Evolutionary conservation across 2,329 filamentous ascomycete genomes (phyloP).

Genomic region (Neoarthrinium moseri): DNA sequence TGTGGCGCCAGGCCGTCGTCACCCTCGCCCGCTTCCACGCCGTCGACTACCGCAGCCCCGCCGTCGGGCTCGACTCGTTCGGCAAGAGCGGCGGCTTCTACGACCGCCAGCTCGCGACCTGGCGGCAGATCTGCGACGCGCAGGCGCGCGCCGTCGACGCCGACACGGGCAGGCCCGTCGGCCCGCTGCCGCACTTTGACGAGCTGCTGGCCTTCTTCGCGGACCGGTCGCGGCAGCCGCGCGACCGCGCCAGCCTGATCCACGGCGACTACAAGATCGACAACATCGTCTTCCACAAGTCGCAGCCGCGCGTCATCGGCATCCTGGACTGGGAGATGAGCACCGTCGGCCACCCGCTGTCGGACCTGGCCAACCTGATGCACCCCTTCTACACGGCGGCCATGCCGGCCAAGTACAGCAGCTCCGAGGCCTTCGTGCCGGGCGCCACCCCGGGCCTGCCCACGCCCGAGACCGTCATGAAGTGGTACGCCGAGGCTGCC

Average conservation of each 20-base stretch:
- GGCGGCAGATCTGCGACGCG: slow-evolving; percentile 72
- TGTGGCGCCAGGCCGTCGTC: slow-evolving; percentile 84
- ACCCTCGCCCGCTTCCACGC: slow-evolving; percentile 85
- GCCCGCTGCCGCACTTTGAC: slow-evolving; percentile 78
- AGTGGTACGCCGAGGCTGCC: slow-evolving; percentile 66
- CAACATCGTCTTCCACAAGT: slow-evolving; percentile 86
- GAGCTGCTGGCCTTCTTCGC: slow-evolving; percentile 79
- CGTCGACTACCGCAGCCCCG: slow-evolving; percentile 60
- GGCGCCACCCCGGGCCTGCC: slow-evolving; percentile 60
- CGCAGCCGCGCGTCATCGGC: slow-evolving; percentile 79
- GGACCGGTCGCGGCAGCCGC: slow-evolving; percentile 67
- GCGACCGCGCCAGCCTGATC: slow-evolving; percentile 75
- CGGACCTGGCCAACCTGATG: slow-evolving; percentile 81
- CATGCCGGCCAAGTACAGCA: slow-evolving; percentile 24
- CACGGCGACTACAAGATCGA: slow-evolving; percentile 98
- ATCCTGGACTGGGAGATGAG: slow-evolving; percentile 99
- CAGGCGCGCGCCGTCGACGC: slow-evolving; percentile 76
- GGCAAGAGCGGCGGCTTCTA: slow-evolving; percentile 80
- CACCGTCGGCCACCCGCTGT: slow-evolving; percentile 92
- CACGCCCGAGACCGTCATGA: slow-evolving; percentile 48
- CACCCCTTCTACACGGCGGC: slow-evolving; percentile 44
- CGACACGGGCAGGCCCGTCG: slow-evolving; percentile 74
- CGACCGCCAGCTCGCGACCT: slow-evolving; percentile 79
- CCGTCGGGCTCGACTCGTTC: slow-evolving; percentile 71
- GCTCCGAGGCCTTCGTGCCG: slow-evolving; percentile 54